Evolutionary conservation across 1,284 basidiomycete genomes (phyloP), one percentile per base, ranked within the genome.

Genomic region (Cutaneotrichosporon curvatum): DNA sequence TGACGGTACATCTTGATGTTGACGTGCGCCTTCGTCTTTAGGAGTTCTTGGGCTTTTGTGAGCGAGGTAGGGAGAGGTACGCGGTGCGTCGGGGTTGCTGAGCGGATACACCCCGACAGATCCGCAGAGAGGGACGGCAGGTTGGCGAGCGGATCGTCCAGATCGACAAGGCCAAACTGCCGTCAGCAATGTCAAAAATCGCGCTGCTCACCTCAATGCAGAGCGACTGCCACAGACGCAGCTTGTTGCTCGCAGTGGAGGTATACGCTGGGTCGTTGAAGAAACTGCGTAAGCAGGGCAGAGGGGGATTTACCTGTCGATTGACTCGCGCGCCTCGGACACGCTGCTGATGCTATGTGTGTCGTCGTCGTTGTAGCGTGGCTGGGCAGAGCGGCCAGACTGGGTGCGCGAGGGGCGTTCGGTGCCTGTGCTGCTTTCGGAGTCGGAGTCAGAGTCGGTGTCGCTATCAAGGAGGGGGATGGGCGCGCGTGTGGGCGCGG

Each of bases 201-300:
- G 15, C 2, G 11, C 14, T 6, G 43, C 65, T 50, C 37, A 68
- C 65, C 53, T 71, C 67, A 37, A 67, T 53, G 38, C 65, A 68
- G 20, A 71, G 51, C 1, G 68, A 56, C 45, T 69, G 68, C 66
- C 66, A 71, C 9, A 70, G 48, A 12, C 59, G 55, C 9, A 70
- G 55, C 47, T 67, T 67, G 49, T 68, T 67, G 8, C 50, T 56
- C 39, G 57, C 52, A 30, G 55, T 53, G 12, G 48, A 45, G 47
- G 57, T 62, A 40, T 61, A 65, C 22, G 33, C 19, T 3, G 48
- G 34, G 15, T 47, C 46, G 11, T 8, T 16, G 22, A 54, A 40
- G 37, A 54, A 54, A 11, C 52, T 54, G 48, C 14, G 39, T 47
- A 16, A 44, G 45, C 22, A 19, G 3, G 5, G 28, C 18, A 12